A percentile compares a stretch with the other conserved stretches of the same genome.
phyloP scores from a whole-genome alignment of 768 basidiomycete genomes.

The Leccinum disarticulatum region DNA sequence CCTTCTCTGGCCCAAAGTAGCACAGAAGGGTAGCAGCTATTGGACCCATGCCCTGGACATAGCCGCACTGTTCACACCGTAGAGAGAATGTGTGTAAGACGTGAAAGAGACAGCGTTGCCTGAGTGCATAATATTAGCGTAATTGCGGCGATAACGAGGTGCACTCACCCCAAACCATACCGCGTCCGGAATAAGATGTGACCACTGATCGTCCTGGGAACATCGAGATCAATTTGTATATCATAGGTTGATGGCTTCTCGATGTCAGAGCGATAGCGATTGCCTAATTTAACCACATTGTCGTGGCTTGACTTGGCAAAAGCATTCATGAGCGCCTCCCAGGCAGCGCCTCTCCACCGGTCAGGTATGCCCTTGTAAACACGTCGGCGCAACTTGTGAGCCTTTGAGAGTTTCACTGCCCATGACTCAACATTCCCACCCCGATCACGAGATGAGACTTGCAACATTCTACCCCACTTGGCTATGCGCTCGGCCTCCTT shows the following conservation, averaged over 20 bases:
- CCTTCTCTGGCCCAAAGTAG: constrained; percentile 89
- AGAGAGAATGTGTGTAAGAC: constrained; percentile 92
- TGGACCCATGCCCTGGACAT: constrained; percentile 99
- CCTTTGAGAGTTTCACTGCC: constrained; percentile 64
- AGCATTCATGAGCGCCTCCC: constrained; percentile 76
- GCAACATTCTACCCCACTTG: constrained; percentile 94
- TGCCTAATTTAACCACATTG: constrained; percentile 44
- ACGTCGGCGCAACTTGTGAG: constrained; percentile 66
- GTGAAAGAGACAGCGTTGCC: constrained; percentile 93
- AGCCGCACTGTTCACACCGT: constrained; percentile 83
- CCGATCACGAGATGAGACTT: constrained; percentile 60
- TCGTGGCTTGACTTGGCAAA: constrained; percentile 46
- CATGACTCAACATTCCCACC: constrained; percentile 80
- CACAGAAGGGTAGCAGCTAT: constrained; percentile 93
- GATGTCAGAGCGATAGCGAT: constrained; percentile 59
- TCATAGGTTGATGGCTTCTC: constrained; percentile 88
- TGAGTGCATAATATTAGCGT: constrained; percentile 31
- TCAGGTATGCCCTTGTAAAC: constrained; percentile 97
- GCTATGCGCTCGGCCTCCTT: constrained; percentile 78
- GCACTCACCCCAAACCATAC: constrained; percentile 90
- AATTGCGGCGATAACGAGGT: neutral
- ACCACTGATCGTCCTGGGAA: constrained; percentile 92
- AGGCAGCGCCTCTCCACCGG: constrained; percentile 90
- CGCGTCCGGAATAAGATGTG: constrained; percentile 94
- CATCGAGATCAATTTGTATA: constrained; percentile 97